Percentiles rank a stretch among this genome's conserved stretches.
phyloP scores from a whole-genome alignment of 2,329 filamentous ascomycete genomes.

The Thielaviopsis musarum region DNA sequence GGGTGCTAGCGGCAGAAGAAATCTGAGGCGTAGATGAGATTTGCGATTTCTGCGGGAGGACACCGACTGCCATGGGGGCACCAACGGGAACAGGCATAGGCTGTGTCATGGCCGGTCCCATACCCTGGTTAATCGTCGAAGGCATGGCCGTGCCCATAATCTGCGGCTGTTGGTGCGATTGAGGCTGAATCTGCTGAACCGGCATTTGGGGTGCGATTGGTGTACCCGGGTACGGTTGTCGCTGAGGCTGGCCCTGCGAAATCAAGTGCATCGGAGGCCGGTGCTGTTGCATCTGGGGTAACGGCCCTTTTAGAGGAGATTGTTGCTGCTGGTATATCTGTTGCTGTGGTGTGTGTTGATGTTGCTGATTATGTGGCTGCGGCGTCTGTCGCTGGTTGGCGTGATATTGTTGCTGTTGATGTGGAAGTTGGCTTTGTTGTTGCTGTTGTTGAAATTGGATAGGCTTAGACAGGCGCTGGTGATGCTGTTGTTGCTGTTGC shows the following conservation, averaged over 20 bases:
- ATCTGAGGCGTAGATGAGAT: neutral
- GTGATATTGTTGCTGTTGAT: neutral
- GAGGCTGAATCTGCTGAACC: neutral
- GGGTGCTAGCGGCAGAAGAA: slow-evolving; percentile 1
- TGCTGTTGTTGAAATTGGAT: neutral
- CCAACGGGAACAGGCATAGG: neutral
- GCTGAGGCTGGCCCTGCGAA: neutral
- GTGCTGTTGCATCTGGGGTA: neutral
- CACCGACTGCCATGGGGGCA: neutral
- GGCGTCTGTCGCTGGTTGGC: neutral
- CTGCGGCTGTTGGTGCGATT: neutral
- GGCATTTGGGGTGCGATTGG: neutral
- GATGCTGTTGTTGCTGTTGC: neutral
- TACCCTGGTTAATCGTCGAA: neutral
- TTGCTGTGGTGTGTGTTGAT: neutral
- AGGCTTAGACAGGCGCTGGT: neutral
- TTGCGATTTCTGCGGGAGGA: neutral
- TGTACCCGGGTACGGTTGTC: neutral
- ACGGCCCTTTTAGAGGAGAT: neutral
- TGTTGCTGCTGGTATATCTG: neutral
- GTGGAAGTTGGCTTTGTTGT: neutral
- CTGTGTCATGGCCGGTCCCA: neutral
- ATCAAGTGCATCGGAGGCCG: neutral
- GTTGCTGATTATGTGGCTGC: neutral
- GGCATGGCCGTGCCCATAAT: neutral